Evolutionary conservation across 139 green algal species (phyloP), one percentile per base, ranked within the genome.

Genomic region (Tetradesmus obliquus): DNA sequence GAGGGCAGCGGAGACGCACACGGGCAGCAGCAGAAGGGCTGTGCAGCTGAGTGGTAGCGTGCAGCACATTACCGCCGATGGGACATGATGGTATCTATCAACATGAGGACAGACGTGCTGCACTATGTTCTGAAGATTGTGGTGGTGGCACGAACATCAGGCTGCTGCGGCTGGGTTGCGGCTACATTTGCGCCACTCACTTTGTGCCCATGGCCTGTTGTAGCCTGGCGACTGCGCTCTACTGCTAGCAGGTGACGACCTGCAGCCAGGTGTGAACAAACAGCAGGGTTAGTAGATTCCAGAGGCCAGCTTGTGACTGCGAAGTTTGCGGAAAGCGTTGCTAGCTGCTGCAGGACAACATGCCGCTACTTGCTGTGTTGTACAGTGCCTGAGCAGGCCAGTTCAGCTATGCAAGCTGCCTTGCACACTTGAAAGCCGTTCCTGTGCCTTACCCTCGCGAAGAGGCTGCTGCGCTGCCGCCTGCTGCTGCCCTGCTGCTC

Each of bases 221-320:
- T 92, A 84, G 7, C 80, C 80, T 10, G 88, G 88, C 55, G 88
- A 92, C 55, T 86, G 74, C 17, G 74, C 79, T 58, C 87, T 71
- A 72, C 87, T 91, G 87, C 87, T 84, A 8, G 51, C 69, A 19
- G 85, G 85, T 8, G 85, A 89, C 55, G 85, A 89, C 85, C 85
- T 89, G 85, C 58, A 88, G 24, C 3, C 13, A 17, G 83, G 17
- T 0, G 66, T 24, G 66, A 10, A 24, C 66, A 76, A 12, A 0
- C 66, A 76, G 66, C 15, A 10, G 66, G 5, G 66, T 76, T 0
- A 45, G 32, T 45, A 45, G 32, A 0, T 45, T 45, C 32, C 66
- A 24, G 66, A 4, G 17, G 3, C n/a, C 66, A n/a, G 2, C 1
- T n/a, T 24, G 17, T 9, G 5, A 5, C 66, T 6, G 17, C 15